phyloP scores from a whole-genome alignment of 495 filamentous ascomycete species.

The Aspergillus diversus region DNA sequence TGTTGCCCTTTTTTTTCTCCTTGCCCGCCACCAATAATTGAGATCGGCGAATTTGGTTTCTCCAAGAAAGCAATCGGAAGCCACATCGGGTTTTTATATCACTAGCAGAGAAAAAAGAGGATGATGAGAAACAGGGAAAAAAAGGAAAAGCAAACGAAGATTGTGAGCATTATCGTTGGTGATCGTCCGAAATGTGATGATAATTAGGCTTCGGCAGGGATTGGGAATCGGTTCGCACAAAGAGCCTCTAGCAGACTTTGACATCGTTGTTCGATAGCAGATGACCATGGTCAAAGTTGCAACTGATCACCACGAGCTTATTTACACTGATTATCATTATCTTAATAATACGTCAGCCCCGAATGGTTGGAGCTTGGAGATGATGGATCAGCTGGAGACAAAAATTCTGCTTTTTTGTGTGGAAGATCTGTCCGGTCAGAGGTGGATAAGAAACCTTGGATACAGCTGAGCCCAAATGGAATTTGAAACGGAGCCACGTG shows the following conservation, averaged over 20 bases:
- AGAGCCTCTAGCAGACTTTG: background rate
- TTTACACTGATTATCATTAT: conserved; percentile 9
- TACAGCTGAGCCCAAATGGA: background rate
- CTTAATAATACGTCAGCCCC: background rate
- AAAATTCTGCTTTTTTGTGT: background rate
- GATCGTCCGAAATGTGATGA: background rate
- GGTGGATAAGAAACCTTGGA: background rate
- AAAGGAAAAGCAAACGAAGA: too few relatives aligned
- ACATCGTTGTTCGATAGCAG: background rate
- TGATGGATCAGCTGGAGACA: background rate
- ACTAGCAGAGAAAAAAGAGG: too few relatives aligned
- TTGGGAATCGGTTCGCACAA: background rate
- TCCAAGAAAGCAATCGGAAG: background rate
- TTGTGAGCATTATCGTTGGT: background rate
- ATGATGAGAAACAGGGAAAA: too few relatives aligned
- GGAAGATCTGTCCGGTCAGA: background rate
- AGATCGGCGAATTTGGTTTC: background rate
- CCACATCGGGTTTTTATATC: too few relatives aligned
- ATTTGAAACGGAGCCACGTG: conserved; percentile 20
- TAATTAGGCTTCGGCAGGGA: background rate
- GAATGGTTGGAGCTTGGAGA: background rate
- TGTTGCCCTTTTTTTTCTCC: background rate
- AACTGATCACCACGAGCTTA: conserved; percentile 13
- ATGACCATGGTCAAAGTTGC: conserved; percentile 7
- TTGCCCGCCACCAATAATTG: conserved; percentile 2